A percentile compares a stretch with the other conserved stretches of the same genome.
phyloP scores from a whole-genome alignment of 306 rosid species.

The Lupinus albus region DNA sequence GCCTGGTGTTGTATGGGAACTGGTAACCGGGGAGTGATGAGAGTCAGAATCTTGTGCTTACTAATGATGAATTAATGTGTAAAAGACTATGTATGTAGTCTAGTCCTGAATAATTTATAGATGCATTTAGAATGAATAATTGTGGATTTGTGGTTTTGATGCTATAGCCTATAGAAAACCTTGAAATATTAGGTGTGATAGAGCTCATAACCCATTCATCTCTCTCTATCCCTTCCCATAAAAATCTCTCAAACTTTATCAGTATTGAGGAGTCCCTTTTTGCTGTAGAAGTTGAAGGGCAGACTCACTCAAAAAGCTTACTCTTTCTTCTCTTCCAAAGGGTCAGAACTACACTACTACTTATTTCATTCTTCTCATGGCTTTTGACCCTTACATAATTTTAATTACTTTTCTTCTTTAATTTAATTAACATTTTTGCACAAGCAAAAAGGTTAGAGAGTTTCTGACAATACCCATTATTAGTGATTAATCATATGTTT shows the following conservation, averaged over 20 bases:
- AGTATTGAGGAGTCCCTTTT: no score
- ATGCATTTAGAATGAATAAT: background rate
- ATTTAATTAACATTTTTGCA: constrained; percentile 13
- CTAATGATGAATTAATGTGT: background rate
- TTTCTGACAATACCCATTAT: constrained; percentile 38
- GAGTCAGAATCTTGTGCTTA: constrained; percentile 17
- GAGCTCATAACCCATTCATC: no score
- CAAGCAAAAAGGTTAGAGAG: constrained; percentile 12
- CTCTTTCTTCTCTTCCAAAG: no score
- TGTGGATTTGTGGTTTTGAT: background rate
- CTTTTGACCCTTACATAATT: constrained; percentile 26
- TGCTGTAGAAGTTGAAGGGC: no score
- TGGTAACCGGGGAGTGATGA: constrained; percentile 26
- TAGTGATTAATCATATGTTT: constrained; percentile 18
- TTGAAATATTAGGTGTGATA: no score
- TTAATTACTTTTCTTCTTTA: background rate
- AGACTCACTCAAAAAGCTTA: no score
- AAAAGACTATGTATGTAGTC: constrained; percentile 11
- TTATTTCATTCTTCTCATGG: constrained; percentile 38
- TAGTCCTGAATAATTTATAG: background rate
- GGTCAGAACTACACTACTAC: no score
- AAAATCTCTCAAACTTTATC: no score
- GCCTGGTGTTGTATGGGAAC: constrained; percentile 39
- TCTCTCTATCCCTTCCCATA: no score
- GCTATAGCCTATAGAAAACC: background rate